phyloP scores from a whole-genome alignment of 257 asterid genomes.

The Solanum sitiens region DNA sequence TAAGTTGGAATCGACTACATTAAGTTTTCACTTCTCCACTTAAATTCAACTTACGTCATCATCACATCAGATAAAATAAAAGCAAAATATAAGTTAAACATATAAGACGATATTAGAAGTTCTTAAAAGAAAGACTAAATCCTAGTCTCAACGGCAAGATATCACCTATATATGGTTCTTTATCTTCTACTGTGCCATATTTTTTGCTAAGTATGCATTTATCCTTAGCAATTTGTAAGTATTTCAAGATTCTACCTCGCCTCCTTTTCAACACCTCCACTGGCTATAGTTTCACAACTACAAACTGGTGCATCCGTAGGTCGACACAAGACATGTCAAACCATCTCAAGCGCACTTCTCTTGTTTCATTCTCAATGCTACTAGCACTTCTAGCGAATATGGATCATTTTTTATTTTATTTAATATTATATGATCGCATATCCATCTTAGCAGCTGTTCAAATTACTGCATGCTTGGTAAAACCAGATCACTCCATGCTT shows the following conservation, averaged over 20 bases:
- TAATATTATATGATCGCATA: neutral
- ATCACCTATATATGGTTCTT: neutral
- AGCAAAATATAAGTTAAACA: neutral
- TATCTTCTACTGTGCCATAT: neutral
- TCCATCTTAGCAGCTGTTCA: neutral
- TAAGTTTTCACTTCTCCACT: neutral
- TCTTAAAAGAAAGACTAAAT: neutral
- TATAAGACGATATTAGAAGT: neutral
- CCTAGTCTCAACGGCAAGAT: neutral
- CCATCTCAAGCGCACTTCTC: neutral
- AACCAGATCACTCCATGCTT: neutral
- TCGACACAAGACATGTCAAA: neutral
- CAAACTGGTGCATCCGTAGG: neutral
- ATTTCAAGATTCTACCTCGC: neutral
- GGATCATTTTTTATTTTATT: neutral
- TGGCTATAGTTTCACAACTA: neutral
- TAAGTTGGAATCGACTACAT: neutral
- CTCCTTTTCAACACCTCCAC: neutral
- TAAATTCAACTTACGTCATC: neutral
- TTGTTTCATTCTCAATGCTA: neutral
- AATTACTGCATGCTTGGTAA: neutral
- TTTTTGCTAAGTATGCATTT: neutral
- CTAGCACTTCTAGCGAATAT: neutral
- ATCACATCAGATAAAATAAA: neutral
- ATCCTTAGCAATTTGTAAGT: neutral